phyloP scores from a whole-genome alignment of 768 basidiomycete species.

The Coprinopsis marcescibilis region DNA sequence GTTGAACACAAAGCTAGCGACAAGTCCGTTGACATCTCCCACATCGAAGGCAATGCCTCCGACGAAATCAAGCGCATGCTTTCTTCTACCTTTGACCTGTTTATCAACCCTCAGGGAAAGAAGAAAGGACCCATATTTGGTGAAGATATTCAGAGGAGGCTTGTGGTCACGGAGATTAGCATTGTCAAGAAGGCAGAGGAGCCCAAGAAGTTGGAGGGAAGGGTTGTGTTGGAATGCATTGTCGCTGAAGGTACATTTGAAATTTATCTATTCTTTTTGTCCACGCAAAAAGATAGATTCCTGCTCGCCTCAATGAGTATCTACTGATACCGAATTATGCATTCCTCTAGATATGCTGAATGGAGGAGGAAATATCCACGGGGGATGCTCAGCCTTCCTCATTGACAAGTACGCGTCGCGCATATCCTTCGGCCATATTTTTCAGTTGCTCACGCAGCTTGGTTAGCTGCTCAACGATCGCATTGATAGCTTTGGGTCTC shows the following conservation, averaged over 20 bases:
- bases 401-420: slow-evolving; percentile 42
- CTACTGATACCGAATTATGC: neutral
- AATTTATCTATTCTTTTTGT: no score
- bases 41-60: slow-evolving; percentile 18
- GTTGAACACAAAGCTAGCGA: no score
- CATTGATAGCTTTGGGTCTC: slow-evolving; percentile 32
- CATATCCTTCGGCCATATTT: neutral
- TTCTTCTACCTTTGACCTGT: slow-evolving; percentile 7
- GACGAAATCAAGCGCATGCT: slow-evolving; percentile 16
- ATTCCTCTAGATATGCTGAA: slow-evolving; percentile 48
- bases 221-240: slow-evolving; percentile 35
- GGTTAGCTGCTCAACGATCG: slow-evolving; percentile 44
- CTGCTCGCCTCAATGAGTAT: neutral
- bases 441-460: neutral
- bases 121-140: slow-evolving; percentile 16
- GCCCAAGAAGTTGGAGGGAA: slow-evolving; percentile 33
- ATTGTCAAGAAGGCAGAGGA: slow-evolving; percentile 36
- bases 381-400: slow-evolving; percentile 49
- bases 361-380: slow-evolving; percentile 40
- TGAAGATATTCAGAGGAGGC: slow-evolving; percentile 18
- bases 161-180: slow-evolving; percentile 34
- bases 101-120: slow-evolving; percentile 6
- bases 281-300: no score
- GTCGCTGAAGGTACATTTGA: slow-evolving; percentile 41
- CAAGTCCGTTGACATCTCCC: slow-evolving; percentile 1